These are phyloP conservation scores for Magnusiomyces ingens DNA, from an alignment of 1,139 yeast species.

Conservation along the genomic window DNA sequence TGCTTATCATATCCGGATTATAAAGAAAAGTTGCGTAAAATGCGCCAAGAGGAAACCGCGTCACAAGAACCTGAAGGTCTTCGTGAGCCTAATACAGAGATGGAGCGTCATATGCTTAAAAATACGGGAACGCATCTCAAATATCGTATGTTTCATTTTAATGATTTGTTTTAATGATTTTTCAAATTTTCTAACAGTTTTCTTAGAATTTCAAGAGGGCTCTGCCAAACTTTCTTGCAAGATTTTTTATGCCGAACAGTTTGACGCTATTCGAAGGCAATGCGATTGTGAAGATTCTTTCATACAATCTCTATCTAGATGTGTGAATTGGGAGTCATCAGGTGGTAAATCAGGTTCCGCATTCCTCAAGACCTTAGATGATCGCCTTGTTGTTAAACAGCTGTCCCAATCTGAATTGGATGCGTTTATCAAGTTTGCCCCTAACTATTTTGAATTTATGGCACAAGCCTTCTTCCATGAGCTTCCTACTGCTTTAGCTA, in stretches of 20 bases:
- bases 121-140: slow-evolving; percentile 84
- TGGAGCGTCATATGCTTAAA: slow-evolving; percentile 70
- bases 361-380: slow-evolving; percentile 81
- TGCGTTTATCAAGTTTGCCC: slow-evolving; percentile 91
- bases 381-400: slow-evolving; percentile 83
- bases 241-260: slow-evolving; percentile 91
- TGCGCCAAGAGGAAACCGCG: slow-evolving; percentile 28
- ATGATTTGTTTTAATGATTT: neutral
- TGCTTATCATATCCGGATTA: slow-evolving; percentile 84
- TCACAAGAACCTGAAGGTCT: slow-evolving; percentile 25
- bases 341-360: slow-evolving; percentile 98
- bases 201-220: slow-evolving; percentile 65
- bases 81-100: slow-evolving; percentile 18
- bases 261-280: slow-evolving; percentile 82
- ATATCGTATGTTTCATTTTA: slow-evolving; percentile 40
- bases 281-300: slow-evolving; percentile 75
- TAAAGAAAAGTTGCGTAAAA: slow-evolving; percentile 49
- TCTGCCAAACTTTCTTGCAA: slow-evolving; percentile 81
- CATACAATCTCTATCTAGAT: slow-evolving; percentile 83
- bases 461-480: slow-evolving; percentile 93
- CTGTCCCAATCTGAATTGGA: slow-evolving; percentile 83
- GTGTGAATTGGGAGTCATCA: slow-evolving; percentile 90
- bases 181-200: neutral
- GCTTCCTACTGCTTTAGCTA: slow-evolving; percentile 87
- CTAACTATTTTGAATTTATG: slow-evolving; percentile 93